Conservation (phyloP, 1,139 yeast genomes). For the Lodderomyces orthopsilosis region DNA sequence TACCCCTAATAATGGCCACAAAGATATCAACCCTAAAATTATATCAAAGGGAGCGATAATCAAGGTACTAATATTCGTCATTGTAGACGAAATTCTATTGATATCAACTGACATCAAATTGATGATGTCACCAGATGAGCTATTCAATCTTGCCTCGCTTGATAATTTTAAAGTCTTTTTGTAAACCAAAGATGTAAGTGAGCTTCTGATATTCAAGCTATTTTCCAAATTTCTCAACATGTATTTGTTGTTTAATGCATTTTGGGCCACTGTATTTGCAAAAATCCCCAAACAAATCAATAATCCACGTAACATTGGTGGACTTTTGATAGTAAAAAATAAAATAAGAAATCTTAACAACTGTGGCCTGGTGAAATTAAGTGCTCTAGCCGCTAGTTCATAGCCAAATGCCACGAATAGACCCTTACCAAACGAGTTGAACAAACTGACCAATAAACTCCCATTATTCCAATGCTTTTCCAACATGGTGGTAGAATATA, state of each 20-base stretch:
- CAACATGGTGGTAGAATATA: constrained; percentile 18
- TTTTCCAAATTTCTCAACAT: constrained; percentile 51
- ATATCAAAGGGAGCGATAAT: constrained; percentile 28
- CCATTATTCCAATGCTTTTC: constrained; percentile 26
- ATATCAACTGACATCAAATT: constrained; percentile 35
- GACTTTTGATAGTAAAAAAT: constrained; percentile 38
- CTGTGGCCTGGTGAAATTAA: constrained; percentile 57
- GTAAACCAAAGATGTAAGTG: constrained; percentile 47
- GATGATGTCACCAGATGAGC: constrained; percentile 34
- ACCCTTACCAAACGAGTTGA: constrained; percentile 48
- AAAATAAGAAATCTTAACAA: constrained; percentile 45
- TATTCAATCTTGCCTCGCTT: constrained; percentile 26
- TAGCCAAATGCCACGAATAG: constrained; percentile 41
- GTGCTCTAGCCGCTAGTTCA: constrained; percentile 44
- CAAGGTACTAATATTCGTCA: constrained; percentile 23
- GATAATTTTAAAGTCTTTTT: constrained; percentile 29
- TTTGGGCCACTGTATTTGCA: constrained; percentile 41
- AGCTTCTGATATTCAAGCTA: constrained; percentile 52
- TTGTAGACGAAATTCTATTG: constrained; percentile 21
- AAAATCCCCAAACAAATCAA: constrained; percentile 53
- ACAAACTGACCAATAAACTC: constrained; percentile 42
- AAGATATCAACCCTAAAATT: constrained; percentile 21
- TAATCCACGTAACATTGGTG: constrained; percentile 51
- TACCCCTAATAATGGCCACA: constrained; percentile 26
- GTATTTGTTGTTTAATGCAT: constrained; percentile 51